Base-by-base conservation (phyloP, 768 basidiomycete genomes). In the Tricholoma flavovirens region DNA sequence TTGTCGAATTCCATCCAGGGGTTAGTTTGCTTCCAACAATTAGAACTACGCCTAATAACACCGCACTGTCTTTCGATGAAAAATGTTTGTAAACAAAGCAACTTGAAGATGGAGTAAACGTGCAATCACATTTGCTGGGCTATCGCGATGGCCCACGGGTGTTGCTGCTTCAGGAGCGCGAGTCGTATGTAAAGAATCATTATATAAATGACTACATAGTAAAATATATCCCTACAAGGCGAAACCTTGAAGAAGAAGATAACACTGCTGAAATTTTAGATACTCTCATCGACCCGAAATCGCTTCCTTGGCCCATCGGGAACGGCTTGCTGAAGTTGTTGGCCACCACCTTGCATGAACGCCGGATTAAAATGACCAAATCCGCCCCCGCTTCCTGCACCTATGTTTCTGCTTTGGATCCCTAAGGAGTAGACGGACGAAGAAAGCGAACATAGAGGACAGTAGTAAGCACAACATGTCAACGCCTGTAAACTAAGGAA, bases 301-400 rank as follows among this genome's bases (percentile, higher is more conserved):
- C 59, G 38, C 50, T 61, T 53, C 60, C 62, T 49, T 52, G 59
- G 53, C n/a, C 50, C 49, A 36, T 54, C 51, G n/a, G 49, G 53
- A 36, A 59, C 56, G 55, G 51, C 56, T 52, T 61, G 62, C 1
- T 24, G 22, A 49, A 30, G 8, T 54, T 59, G 59, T 56, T 72
- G 71, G 19, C 75, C 77, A 12, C 75, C 76, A 12, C 71, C 73
- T 64, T 77, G 79, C 75, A 86, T 82, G 67, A 90, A 89, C 19
- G 86, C 83, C 3, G 87, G 86, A 66, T 88, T 88, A 74, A 86
- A 83, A 71, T 89, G 86, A 14, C 86, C 86, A 63, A 77, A 77
- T 56, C 63, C 51, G 46, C 74, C 71, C 60, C 81, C 78, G 53
- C 80, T 69, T 52, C 76, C 77, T 49, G 70, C 66, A 32, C 73